These are phyloP conservation scores for Saururus chinensis DNA, from an alignment of 164 flowering plant species.

Conservation along the genomic window DNA sequence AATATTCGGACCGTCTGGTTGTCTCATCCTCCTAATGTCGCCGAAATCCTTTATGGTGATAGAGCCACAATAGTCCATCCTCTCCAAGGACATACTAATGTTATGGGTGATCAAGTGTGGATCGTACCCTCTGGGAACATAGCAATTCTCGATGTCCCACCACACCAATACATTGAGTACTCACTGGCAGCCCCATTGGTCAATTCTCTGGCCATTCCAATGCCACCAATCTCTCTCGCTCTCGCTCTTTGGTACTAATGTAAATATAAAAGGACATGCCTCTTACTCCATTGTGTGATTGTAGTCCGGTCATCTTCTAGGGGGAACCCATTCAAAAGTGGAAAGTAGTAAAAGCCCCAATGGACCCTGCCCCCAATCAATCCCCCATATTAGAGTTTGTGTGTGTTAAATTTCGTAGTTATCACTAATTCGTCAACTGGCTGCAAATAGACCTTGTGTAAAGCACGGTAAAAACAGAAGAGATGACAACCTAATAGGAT, in stretches of 20 bases:
- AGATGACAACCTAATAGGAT: no score
- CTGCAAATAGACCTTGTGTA: no score
- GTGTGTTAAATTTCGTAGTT: no score
- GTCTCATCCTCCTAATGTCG: no score
- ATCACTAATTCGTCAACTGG: no score
- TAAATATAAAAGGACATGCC: background rate
- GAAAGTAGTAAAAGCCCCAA: no score
- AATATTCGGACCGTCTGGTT: no score
- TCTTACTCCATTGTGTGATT: background rate
- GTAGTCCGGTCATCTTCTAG: background rate
- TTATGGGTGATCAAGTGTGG: constrained; percentile 75
- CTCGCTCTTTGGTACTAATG: background rate
- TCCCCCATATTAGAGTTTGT: no score
- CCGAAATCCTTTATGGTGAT: constrained; percentile 74
- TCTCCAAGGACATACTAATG: constrained; percentile 50
- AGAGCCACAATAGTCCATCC: constrained; percentile 62
- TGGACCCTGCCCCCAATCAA: no score
- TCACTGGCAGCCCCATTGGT: constrained; percentile 2
- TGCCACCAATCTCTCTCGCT: background rate
- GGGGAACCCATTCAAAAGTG: no score
- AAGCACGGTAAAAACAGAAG: no score
- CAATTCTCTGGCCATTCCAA: constrained; percentile 2
- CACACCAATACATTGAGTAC: constrained; percentile 61
- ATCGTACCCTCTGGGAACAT: constrained; percentile 58
- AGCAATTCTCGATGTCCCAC: constrained; percentile 98